Percentiles rank a stretch among this genome's conserved stretches.
Conservation (phyloP, 108 stramenopile genomes). For the Epipyxis sp. region DNA sequence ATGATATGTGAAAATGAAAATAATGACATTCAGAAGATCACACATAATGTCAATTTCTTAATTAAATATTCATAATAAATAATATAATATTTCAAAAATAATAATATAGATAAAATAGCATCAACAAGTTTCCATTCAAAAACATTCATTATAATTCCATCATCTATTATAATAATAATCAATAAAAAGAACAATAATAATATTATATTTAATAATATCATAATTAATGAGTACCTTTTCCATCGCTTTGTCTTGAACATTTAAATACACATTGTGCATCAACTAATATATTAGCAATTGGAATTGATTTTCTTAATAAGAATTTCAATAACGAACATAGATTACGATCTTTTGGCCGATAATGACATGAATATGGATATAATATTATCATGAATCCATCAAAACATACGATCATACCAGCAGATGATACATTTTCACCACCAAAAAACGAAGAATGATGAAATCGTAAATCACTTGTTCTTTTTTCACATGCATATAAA, state of each 20-base stretch:
- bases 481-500: constrained; percentile 76
- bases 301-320: constrained; percentile 68
- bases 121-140: too few species aligned
- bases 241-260: constrained; percentile 58
- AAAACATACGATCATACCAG: constrained; percentile 81
- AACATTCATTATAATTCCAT: too few species aligned
- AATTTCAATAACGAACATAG: constrained; percentile 77
- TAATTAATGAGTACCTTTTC: too few species aligned
- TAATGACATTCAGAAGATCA: too few species aligned
- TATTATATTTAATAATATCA: too few species aligned
- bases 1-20: too few species aligned
- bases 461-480: constrained; percentile 70
- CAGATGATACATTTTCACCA: constrained; percentile 80
- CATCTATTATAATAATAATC: too few species aligned
- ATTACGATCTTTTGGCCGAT: constrained; percentile 76
- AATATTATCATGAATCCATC: constrained; percentile 69
- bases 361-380: constrained; percentile 88
- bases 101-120: too few species aligned
- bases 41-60: too few species aligned
- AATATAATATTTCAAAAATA: too few species aligned
- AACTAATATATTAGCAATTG: constrained; percentile 69
- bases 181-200: too few species aligned
- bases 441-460: constrained; percentile 90
- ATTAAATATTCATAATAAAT: too few species aligned
- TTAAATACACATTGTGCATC: constrained; percentile 83